Conservation (phyloP, 176 grass and related monocot species). For the Dendrocalamus sinicus region DNA sequence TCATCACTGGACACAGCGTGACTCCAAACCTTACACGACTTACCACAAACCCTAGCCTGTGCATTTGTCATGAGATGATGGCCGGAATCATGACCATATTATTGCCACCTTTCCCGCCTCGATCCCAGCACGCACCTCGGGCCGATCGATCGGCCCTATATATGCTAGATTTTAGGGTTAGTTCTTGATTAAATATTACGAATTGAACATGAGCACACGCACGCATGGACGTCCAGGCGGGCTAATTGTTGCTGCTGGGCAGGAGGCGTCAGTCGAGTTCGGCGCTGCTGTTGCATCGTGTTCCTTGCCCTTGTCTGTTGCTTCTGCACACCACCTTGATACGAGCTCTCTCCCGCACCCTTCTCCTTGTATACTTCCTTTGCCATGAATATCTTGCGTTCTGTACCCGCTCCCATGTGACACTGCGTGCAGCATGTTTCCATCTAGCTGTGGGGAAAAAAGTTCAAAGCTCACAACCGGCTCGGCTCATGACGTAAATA, state of each 20-base stretch:
- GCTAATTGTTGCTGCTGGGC: neutral
- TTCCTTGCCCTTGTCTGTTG: conserved; percentile 41
- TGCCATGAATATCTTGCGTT: neutral
- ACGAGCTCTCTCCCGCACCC: conserved; percentile 8
- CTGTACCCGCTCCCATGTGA: neutral
- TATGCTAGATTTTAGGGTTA: neutral
- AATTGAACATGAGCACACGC: neutral
- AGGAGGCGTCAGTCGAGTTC: neutral
- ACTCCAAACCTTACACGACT: neutral
- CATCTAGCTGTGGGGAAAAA: no score
- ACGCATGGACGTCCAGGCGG: neutral
- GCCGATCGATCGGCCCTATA: no score
- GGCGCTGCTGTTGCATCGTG: conserved; percentile 14
- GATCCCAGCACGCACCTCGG: neutral
- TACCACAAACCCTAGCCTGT: neutral
- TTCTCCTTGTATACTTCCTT: conserved; percentile 49
- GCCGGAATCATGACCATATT: conserved; percentile 45
- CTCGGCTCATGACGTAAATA: no score
- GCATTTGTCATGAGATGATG: neutral
- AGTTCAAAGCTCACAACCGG: neutral
- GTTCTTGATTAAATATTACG: neutral
- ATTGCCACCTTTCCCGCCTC: neutral
- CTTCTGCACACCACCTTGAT: conserved; percentile 6
- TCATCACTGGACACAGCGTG: neutral
- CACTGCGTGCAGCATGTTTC: no score